These are phyloP conservation scores for Arachnomyces sp. DNA, from an alignment of 2,329 filamentous ascomycete species.

Conservation along the genomic window DNA sequence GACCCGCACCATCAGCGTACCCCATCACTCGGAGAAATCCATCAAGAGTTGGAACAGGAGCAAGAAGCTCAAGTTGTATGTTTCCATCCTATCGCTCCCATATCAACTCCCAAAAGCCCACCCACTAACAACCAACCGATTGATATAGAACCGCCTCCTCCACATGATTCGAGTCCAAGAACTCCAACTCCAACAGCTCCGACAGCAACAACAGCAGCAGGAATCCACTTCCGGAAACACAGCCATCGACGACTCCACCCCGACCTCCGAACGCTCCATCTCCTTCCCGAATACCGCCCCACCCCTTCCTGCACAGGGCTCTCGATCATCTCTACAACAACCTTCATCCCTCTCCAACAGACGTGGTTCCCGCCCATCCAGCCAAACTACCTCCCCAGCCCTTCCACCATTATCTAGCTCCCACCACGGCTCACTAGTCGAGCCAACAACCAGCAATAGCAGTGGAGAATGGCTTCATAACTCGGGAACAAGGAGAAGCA, in stretches of 20 bases:
- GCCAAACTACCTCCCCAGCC: constrained; percentile 30
- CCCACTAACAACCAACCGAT: constrained; percentile 5
- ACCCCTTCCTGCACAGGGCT: constrained; percentile 19
- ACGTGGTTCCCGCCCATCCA: constrained; percentile 27
- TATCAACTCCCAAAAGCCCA: constrained; percentile 2
- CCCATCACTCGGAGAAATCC: constrained; percentile 41
- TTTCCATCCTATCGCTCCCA: constrained; percentile 4
- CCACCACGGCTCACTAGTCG: constrained; percentile 8
- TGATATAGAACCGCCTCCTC: constrained; percentile 40
- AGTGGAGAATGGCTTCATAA: constrained; percentile 16
- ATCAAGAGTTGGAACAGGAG: constrained; percentile 44
- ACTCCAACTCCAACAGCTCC: constrained; percentile 29
- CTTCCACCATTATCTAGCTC: constrained; percentile 24
- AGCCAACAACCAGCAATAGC: constrained; percentile 9
- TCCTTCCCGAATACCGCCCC: constrained; percentile 29
- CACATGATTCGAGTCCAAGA: constrained; percentile 43
- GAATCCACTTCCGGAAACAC: constrained; percentile 18
- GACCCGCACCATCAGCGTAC: constrained; percentile 42
- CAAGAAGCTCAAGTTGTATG: constrained; percentile 44
- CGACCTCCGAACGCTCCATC: constrained; percentile 34
- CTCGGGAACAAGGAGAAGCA: constrained; percentile 23
- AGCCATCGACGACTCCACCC: constrained; percentile 36
- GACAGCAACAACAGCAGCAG: constrained; percentile 28
- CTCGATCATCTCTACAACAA: constrained; percentile 25
- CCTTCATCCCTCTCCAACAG: constrained; percentile 27